Conservation (phyloP, 129 eudicot genomes). For the Chrysanthemum makinoi region DNA sequence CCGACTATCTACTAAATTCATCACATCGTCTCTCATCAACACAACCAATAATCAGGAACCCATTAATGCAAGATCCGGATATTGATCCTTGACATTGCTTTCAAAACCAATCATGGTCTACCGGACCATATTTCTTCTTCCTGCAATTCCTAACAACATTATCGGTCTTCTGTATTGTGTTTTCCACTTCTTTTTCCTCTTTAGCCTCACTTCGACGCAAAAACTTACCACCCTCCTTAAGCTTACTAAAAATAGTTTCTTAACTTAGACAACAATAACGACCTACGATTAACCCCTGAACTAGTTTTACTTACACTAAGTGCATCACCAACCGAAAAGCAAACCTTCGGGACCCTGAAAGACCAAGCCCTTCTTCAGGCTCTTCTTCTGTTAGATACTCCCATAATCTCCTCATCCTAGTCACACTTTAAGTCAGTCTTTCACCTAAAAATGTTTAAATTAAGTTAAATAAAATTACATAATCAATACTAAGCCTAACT, state of each 20-base stretch:
- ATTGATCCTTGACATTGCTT: constrained; percentile 83
- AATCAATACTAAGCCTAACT: no score
- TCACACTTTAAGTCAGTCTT: constrained; percentile 22
- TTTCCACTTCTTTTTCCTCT: constrained; percentile 39
- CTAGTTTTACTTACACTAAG: constrained; percentile 68
- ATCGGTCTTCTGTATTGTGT: neutral
- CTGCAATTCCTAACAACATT: constrained; percentile 35
- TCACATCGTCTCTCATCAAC: constrained; percentile 93
- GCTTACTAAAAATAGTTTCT: constrained; percentile 63
- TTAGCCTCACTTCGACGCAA: constrained; percentile 77
- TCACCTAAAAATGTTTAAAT: no score
- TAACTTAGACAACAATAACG: constrained; percentile 64
- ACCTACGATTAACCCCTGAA: constrained; percentile 62
- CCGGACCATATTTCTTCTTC: constrained; percentile 68
- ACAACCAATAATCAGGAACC: constrained; percentile 28
- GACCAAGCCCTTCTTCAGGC: constrained; percentile 86
- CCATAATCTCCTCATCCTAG: constrained; percentile 74
- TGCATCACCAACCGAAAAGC: constrained; percentile 95
- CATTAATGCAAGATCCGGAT: constrained; percentile 89
- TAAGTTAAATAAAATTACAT: no score
- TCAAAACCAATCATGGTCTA: constrained; percentile 29
- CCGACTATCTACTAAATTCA: constrained; percentile 95
- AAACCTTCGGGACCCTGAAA: constrained; percentile 86
- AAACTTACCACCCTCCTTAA: constrained; percentile 53
- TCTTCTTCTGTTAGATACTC: constrained; percentile 81